Conservation (phyloP, 176 grass and related monocot genomes). For the Cenchrus americanus region DNA sequence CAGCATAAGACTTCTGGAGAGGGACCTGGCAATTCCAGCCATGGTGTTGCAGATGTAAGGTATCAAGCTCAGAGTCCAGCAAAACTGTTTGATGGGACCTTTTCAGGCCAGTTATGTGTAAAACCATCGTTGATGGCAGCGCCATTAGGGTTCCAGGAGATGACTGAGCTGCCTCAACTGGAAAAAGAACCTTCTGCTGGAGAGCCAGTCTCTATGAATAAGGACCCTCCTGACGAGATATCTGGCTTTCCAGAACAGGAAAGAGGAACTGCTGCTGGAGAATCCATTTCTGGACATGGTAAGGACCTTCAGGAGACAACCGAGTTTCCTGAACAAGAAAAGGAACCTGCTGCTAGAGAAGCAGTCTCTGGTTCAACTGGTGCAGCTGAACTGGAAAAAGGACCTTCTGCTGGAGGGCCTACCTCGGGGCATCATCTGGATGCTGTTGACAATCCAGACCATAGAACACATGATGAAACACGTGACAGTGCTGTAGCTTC, state of each 20-base stretch:
- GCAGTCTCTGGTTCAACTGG: slow-evolving; percentile 6
- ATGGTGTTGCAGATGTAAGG: slow-evolving; percentile 55
- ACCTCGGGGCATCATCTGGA: slow-evolving; percentile 26
- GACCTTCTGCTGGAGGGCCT: slow-evolving; percentile 12
- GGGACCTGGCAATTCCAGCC: slow-evolving; percentile 47
- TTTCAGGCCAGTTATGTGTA: slow-evolving; percentile 35
- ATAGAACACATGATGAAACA: slow-evolving; percentile 43
- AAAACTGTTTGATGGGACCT: slow-evolving; percentile 31
- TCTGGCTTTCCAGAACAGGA: not conserved
- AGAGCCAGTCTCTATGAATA: slow-evolving; percentile 31
- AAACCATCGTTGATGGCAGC: slow-evolving; percentile 40
- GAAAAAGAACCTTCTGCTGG: slow-evolving; percentile 31
- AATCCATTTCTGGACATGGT: not conserved
- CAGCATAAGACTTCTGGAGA: slow-evolving; percentile 67
- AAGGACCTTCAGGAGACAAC: not conserved
- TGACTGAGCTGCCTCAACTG: slow-evolving; percentile 17
- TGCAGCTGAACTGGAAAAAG: slow-evolving; percentile 40
- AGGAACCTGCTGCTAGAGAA: slow-evolving; percentile 37
- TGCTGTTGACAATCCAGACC: slow-evolving; percentile 30
- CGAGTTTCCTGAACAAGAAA: slow-evolving; percentile 37
- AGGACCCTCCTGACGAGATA: slow-evolving; percentile 18
- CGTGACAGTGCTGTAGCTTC: slow-evolving; percentile 29
- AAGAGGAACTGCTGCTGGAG: slow-evolving; percentile 13
- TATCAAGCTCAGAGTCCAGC: slow-evolving; percentile 54
- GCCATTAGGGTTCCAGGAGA: slow-evolving; percentile 40